Evolutionary conservation across 371 early-diverging fungal genomes (phyloP), one percentile per base, ranked within the genome.

Genomic region (Mucor saturninus): DNA sequence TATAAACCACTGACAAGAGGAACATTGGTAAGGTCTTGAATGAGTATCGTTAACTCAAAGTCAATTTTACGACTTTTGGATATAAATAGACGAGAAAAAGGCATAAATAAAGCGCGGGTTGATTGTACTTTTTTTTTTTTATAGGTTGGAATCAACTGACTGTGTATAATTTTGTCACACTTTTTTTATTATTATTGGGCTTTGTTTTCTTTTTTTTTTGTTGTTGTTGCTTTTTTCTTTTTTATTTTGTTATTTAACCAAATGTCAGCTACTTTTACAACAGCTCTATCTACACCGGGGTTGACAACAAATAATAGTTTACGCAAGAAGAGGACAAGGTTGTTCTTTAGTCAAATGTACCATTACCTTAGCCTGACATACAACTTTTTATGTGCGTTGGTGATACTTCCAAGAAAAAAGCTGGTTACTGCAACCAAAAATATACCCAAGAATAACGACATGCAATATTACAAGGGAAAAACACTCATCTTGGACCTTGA

Each of bases 401-500:
- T 54, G 40, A 39, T 56, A 32, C 30, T 49, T 35, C 30, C 55
- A n/a, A 40, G 31, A 30, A 30, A 38, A 2, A 55, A 50, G 39
- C 6, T 48, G 35, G 14, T 52, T 4, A 65, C 52, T 30, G 48
- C 62, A 37, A 55, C 61, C 49, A 54, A 60, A 26, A 67, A 51
- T 37, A 66, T 61, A 56, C 60, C 66, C 59, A 54, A 39, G 4
- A 59, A 43, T 7, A 32, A 55, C 32, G 49, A 42, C 5, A 45
- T 43, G 32, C 71, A 75, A 54, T 81, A 81, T 46, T 81, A 77
- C 48, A 75, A 75, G 54, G 72, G 72, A 54, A 97, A 97, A 75
- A 96, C 94, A 5, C 80, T 99, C 38, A 95, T 97, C 5, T 79
- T 99, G 62, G 99, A 99, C 80, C 81, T 99, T 55, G 99, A 99